Conservation (phyloP, 2,329 filamentous ascomycete genomes). For the Phoma sp. region DNA sequence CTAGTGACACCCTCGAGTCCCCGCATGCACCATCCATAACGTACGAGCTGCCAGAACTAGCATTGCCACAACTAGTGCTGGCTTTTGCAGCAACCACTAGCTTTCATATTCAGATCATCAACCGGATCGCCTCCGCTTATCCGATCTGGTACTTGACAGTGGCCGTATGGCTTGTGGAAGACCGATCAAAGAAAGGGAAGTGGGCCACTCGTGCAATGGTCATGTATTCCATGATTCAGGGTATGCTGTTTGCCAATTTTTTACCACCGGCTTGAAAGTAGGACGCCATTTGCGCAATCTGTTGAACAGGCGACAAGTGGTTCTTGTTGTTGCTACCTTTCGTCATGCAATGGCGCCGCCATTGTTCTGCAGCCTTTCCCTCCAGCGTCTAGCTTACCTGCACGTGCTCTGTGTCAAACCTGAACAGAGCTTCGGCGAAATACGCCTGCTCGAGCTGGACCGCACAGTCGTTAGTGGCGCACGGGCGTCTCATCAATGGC, state of each 20-base stretch:
- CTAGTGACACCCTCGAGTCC: slow-evolving; percentile 15
- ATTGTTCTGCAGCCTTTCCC: background rate
- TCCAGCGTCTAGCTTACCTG: background rate
- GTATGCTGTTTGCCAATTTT: slow-evolving; percentile 84
- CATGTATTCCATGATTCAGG: slow-evolving; percentile 84
- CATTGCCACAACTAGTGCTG: slow-evolving; percentile 74
- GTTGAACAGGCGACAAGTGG: background rate
- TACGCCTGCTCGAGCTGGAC: background rate
- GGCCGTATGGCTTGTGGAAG: slow-evolving; percentile 51
- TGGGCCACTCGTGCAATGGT: slow-evolving; percentile 62
- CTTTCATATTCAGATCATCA: slow-evolving; percentile 95
- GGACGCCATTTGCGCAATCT: background rate
- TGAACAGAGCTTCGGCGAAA: background rate
- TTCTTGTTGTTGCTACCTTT: background rate
- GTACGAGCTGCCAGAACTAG: slow-evolving; percentile 57
- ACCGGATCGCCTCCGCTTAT: slow-evolving; percentile 84
- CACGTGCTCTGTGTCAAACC: background rate
- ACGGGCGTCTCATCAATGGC: background rate
- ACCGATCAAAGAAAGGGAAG: slow-evolving; percentile 10
- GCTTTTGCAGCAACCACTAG: slow-evolving; percentile 74
- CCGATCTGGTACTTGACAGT: slow-evolving; percentile 89
- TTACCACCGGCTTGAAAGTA: slow-evolving; percentile 73
- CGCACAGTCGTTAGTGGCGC: background rate
- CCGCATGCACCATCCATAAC: slow-evolving; percentile 6
- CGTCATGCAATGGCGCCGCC: background rate